A percentile compares a stretch with the other conserved stretches of the same genome.
phyloP scores from a whole-genome alignment of 345 rosid species.

The Eucalyptus paniculata region DNA sequence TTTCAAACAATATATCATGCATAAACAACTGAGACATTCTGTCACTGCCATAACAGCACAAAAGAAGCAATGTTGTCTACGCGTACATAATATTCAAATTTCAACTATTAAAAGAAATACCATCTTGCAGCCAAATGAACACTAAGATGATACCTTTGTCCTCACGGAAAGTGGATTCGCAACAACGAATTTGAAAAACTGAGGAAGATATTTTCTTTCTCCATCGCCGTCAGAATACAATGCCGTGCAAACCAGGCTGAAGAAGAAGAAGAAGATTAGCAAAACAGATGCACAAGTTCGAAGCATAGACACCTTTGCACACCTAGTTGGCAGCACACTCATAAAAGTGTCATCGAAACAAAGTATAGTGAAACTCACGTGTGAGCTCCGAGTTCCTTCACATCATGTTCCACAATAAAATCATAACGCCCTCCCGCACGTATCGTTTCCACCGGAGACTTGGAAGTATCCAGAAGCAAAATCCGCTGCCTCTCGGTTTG shows the following conservation, averaged over 20 bases:
- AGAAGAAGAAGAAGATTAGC: background rate
- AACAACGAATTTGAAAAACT: constrained; percentile 87
- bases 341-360: background rate
- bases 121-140: background rate
- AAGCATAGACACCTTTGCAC: background rate
- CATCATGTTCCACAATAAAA: constrained; percentile 94
- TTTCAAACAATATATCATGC: background rate
- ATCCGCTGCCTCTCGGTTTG: constrained; percentile 94
- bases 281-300: background rate
- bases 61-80: background rate
- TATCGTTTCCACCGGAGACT: constrained; percentile 76
- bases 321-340: background rate
- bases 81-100: background rate
- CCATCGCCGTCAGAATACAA: constrained; percentile 74
- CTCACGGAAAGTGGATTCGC: constrained; percentile 90
- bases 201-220: constrained; percentile 92
- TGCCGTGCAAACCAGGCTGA: constrained; percentile 92
- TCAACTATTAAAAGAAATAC: background rate
- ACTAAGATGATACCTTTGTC: constrained; percentile 50
- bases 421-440: constrained; percentile 88
- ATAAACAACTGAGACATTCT: background rate
- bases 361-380: constrained; percentile 25
- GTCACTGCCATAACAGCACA: background rate
- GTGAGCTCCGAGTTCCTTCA: constrained; percentile 98
- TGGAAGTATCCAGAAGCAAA: constrained; percentile 75